A percentile compares a stretch with the other conserved stretches of the same genome.
These are phyloP conservation scores for Spathaspora arborariae DNA, from an alignment of 805 yeast species.

Conservation along the genomic window DNA sequence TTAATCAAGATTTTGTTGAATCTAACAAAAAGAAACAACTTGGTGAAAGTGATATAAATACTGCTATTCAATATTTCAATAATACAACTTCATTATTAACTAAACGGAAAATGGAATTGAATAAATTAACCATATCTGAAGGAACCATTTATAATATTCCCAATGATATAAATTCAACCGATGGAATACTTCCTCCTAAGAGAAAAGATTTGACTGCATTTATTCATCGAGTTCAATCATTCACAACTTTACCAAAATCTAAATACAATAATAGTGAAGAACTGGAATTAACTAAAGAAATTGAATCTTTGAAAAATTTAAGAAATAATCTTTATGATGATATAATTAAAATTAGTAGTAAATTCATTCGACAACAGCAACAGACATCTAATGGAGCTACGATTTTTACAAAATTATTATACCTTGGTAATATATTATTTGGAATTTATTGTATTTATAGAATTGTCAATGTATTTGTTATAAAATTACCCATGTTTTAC, in stretches of 20 bases:
- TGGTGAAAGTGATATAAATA: conserved; percentile 29
- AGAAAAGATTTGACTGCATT: conserved; percentile 24
- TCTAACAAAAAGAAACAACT: conserved; percentile 10
- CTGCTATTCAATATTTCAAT: conserved; percentile 35
- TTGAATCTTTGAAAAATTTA: conserved; percentile 32
- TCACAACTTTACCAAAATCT: conserved; percentile 29
- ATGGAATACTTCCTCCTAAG: conserved; percentile 1
- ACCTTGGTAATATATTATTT: conserved; percentile 25
- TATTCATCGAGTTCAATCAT: conserved; percentile 38
- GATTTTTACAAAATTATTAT: conserved; percentile 6
- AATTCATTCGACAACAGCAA: conserved; percentile 14
- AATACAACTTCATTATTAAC: conserved; percentile 34
- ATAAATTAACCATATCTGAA: conserved; percentile 11
- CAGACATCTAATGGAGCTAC: not conserved
- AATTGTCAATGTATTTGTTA: conserved; percentile 36
- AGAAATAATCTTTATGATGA: conserved; percentile 28
- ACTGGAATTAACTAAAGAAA: conserved; percentile 35
- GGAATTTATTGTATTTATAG: conserved; percentile 50
- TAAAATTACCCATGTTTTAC: conserved; percentile 35
- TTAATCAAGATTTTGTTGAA: not conserved
- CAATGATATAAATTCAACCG: conserved; percentile 8
- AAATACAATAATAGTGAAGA: conserved; percentile 20
- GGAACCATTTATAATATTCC: conserved; percentile 26
- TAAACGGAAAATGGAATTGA: conserved; percentile 31
- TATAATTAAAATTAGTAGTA: conserved; percentile 16